Conservation (phyloP, 2,329 filamentous ascomycete genomes). For the Cercospora citrullina region DNA sequence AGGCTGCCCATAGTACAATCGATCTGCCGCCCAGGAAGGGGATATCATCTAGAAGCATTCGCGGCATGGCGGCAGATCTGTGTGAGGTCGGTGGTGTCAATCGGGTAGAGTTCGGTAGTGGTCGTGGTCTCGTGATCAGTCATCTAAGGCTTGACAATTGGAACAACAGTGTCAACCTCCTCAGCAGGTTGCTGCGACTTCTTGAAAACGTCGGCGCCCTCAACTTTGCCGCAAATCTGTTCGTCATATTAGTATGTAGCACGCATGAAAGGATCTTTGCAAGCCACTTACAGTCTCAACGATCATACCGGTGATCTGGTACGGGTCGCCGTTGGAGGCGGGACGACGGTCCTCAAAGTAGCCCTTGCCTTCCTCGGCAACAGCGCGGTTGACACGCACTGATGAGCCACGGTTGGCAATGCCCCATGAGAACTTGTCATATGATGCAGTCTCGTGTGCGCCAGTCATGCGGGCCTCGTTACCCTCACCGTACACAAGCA, state of each 20-base stretch:
- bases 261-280: conserved; percentile 2
- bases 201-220: conserved; percentile 49
- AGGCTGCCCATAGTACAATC: conserved; percentile 14
- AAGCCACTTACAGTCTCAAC: conserved; percentile 61
- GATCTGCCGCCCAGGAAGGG: conserved; percentile 15
- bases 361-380: conserved; percentile 83
- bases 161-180: conserved; percentile 41
- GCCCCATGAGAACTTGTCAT: conserved; percentile 91
- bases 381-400: conserved; percentile 86
- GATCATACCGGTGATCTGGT: conserved; percentile 79
- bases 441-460: conserved; percentile 87
- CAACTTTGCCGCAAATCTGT: conserved; percentile 51
- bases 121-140: conserved; percentile 9
- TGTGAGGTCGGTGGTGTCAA: conserved; percentile 4
- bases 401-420: conserved; percentile 94
- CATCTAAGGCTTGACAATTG: conserved; percentile 38
- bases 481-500: conserved; percentile 91
- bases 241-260: background rate
- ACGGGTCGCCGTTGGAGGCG: conserved; percentile 84
- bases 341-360: conserved; percentile 76
- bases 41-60: conserved; percentile 23
- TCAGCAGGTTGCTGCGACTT: conserved; percentile 38
- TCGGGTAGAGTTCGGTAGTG: background rate
- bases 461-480: conserved; percentile 94
- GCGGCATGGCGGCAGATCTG: conserved; percentile 6